Evolutionary conservation across 1,139 yeast genomes (phyloP).

Genomic region (Blastobotrys illinoisensis): DNA sequence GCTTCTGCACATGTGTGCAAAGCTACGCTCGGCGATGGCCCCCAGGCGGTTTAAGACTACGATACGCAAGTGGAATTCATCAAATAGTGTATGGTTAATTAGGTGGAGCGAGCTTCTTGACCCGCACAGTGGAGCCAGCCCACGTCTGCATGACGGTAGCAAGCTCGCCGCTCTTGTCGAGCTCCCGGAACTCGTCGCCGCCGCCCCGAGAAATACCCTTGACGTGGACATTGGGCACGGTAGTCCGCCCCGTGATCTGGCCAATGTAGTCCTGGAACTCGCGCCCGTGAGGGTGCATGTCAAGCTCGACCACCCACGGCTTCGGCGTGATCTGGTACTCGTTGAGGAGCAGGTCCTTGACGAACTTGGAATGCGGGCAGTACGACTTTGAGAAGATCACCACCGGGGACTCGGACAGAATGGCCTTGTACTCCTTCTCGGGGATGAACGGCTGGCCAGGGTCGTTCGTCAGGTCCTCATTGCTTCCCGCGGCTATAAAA

Average conservation of each 20-base stretch:
- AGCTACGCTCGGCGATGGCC: no score
- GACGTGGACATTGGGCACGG: conserved; percentile 90
- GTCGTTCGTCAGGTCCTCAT: conserved; percentile 27
- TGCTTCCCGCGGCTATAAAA: conserved; percentile 8
- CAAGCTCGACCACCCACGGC: conserved; percentile 74
- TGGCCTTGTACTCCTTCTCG: conserved; percentile 52
- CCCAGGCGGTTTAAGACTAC: no score
- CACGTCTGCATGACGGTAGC: conserved; percentile 47
- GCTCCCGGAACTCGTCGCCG: conserved; percentile 64
- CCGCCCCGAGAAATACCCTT: conserved; percentile 90
- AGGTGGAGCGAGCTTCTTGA: conserved; percentile 52
- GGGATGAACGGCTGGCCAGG: conserved; percentile 47
- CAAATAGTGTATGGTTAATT: no score
- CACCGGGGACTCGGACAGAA: conserved; percentile 56
- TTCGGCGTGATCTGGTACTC: conserved; percentile 68
- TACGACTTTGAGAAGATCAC: conserved; percentile 42
- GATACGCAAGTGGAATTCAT: no score
- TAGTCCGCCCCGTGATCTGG: conserved; percentile 76
- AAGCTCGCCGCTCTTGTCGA: conserved; percentile 55
- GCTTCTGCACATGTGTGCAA: no score
- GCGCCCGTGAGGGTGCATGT: conserved; percentile 62
- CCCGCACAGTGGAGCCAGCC: conserved; percentile 56
- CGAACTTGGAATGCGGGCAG: conserved; percentile 64
- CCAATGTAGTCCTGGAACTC: conserved; percentile 74
- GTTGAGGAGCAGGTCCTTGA: conserved; percentile 59